Evolutionary conservation across 306 rosid species (phyloP), one percentile per base, ranked within the genome.

Genomic region (Quercus glauca): DNA sequence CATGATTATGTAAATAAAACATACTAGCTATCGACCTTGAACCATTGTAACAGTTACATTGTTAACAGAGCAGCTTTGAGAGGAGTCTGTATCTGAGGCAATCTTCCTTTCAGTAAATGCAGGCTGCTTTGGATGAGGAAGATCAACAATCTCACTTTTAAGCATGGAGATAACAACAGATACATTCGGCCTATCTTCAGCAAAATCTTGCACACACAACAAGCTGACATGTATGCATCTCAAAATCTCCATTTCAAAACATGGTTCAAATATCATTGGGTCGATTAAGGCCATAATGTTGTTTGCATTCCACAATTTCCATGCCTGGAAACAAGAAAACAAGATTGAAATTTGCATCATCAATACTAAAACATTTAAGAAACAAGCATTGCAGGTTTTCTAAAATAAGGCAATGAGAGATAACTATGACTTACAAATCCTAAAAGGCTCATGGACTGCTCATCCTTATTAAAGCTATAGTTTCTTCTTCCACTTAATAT

Each of bases 401-500:
- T 0, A 49, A 49, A 49, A 5, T 61, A 17, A 9, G 63, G 23
- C 23, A 52, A 0, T 45, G 9, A 73, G 7, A 41, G 45, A 41
- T 41, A 41, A 41, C 45, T 41, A 41, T 12, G 14, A 20, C 83
- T 53, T 73, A 80, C 83, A 55, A 53, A 70, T 59, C 67, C 69
- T 33, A 70, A 56, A 1, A 84, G 84, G 56, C 59, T 76, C 23
- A 76, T 6, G 9, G 82, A 37, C 18, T 0, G 45, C 45, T 80
- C 79, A 10, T 9, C 1, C 9, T 57, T n/a, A 12, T n/a, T 26
- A 43, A 7, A 41, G 29, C 68, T 41, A 3, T 3, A 18, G 12
- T 17, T 64, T 73, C 65, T 73, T 55, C 49, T 80, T 12, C 78
- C 59, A 26, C 79, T 67, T 6, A 71, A 8, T 60, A 72, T 71